Evolutionary conservation across 371 early-diverging fungal genomes (phyloP), one percentile per base, ranked within the genome.

Genomic region (Apophysomyces variabilis): DNA sequence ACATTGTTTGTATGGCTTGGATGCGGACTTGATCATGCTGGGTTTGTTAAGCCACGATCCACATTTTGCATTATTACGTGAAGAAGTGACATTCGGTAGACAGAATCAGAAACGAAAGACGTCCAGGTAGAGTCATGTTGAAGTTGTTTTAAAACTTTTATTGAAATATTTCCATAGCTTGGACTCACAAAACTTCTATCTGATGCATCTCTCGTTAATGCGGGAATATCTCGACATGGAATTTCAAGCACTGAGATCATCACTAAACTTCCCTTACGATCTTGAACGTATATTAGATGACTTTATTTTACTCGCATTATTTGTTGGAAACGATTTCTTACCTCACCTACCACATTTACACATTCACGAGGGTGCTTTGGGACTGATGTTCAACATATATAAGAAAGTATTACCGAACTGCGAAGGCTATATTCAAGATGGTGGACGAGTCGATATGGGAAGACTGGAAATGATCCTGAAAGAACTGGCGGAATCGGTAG

Each of bases 11-110:
- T 99, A 98, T 79, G 98, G 99, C 13, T 86, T 99, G 58, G 99
- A 99, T 82, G 99, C 99, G 16, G 99, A 99, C 84, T 84, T 99
- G 46, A 95, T 99, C 65, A 98, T 99, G 94, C 86, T 99, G 12
- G 98, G 99, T 5, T 79, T 99, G 59, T 74, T 97, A 47, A 92
- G 93, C 57, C 98, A 98, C 75, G 98, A 98, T 72, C 95, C 97
- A 21, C 96, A 99, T 74, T 95, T 99, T 73, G 88, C 93, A 57
- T 85, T 99, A 37, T 81, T 99, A 69, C 89, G 99, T 67, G 99
- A 99, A 78, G 98, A 99, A 72, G 95, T 98, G 3, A 89, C 90
- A 14, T 97, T 94, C 84, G 95, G 94, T 13, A 74, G 75, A 47
- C 66, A 80, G n/a, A 85, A 81, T 65, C 85, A 84, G 63, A 84